These are phyloP conservation scores for Bacterosira constricta DNA, from an alignment of 108 stramenopile genomes.

Conservation along the genomic window DNA sequence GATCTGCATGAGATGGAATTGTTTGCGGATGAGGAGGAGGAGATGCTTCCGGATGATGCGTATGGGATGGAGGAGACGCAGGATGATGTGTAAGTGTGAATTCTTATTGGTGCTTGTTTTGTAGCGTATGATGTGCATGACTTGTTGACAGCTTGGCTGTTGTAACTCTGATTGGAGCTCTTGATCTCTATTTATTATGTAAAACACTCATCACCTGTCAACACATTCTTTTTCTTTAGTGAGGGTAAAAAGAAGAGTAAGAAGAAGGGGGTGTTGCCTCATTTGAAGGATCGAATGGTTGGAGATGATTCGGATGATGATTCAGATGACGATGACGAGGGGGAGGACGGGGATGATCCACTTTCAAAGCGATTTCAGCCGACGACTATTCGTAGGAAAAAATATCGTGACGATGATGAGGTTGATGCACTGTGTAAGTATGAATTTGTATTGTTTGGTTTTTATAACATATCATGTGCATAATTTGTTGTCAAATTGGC, in stretches of 20 bases:
- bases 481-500: not conserved
- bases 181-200: not conserved
- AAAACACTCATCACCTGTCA: no score
- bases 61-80: conserved; percentile 52
- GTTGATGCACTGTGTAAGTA: conserved; percentile 66
- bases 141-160: not conserved
- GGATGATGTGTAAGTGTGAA: conserved; percentile 21
- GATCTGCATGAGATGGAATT: conserved; percentile 95
- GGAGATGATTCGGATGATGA: conserved; percentile 48
- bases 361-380: conserved; percentile 40
- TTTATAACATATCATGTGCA: no score
- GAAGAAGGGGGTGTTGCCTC: conserved; percentile 42
- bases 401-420: conserved; percentile 86
- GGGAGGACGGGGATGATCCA: conserved; percentile 42
- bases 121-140: no score
- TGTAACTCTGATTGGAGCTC: not conserved
- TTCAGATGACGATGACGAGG: conserved; percentile 45
- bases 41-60: conserved; percentile 72
- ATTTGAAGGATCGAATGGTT: conserved; percentile 65
- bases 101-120: no score
- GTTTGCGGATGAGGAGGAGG: conserved; percentile 94
- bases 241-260: not conserved
- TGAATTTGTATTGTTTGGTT: no score
- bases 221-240: not conserved
- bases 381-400: conserved; percentile 53